Evolutionary conservation across 208 protist species (phyloP).

Genomic region (Strigomonas oncopelti): DNA sequence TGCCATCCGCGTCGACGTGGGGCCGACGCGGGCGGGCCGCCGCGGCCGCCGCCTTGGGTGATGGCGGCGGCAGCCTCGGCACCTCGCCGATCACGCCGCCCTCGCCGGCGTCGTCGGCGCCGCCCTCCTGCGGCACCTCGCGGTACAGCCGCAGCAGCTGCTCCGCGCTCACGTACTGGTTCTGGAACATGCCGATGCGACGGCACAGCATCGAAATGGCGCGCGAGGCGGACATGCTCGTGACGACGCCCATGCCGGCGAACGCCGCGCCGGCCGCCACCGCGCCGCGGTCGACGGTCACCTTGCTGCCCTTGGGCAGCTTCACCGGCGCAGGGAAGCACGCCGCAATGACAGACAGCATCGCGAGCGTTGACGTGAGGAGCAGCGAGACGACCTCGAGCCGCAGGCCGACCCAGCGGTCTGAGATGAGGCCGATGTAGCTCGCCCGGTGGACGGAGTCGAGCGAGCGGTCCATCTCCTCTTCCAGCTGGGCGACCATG

Average conservation of each 20-base stretch:
- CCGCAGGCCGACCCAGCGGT: slow-evolving; percentile 70
- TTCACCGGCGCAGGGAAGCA: slow-evolving; percentile 22
- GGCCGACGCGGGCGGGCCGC: neutral
- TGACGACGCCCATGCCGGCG: slow-evolving; percentile 62
- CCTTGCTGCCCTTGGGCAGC: slow-evolving; percentile 6
- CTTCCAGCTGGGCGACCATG: slow-evolving; percentile 32
- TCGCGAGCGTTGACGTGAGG: slow-evolving; percentile 50
- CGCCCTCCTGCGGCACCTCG: slow-evolving; percentile 20
- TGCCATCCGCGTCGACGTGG: neutral
- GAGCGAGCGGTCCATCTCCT: slow-evolving; percentile 57
- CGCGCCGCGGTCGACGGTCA: slow-evolving; percentile 17
- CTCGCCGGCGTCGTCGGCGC: neutral
- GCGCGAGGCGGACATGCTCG: slow-evolving; percentile 49
- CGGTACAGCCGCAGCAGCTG: slow-evolving; percentile 44
- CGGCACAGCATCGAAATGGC: slow-evolving; percentile 61
- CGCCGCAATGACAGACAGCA: slow-evolving; percentile 54
- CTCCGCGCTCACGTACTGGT: slow-evolving; percentile 75
- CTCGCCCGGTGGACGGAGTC: slow-evolving; percentile 54
- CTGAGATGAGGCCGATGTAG: slow-evolving; percentile 44
- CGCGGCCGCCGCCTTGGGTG: neutral
- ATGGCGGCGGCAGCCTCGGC: too few species aligned
- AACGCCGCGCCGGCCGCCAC: slow-evolving; percentile 30
- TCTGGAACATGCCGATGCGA: slow-evolving; percentile 73
- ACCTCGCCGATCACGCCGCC: neutral
- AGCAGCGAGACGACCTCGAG: slow-evolving; percentile 64